Base-by-base conservation (phyloP, 164 flowering plant genomes). In the Cinnamomum chago region DNA sequence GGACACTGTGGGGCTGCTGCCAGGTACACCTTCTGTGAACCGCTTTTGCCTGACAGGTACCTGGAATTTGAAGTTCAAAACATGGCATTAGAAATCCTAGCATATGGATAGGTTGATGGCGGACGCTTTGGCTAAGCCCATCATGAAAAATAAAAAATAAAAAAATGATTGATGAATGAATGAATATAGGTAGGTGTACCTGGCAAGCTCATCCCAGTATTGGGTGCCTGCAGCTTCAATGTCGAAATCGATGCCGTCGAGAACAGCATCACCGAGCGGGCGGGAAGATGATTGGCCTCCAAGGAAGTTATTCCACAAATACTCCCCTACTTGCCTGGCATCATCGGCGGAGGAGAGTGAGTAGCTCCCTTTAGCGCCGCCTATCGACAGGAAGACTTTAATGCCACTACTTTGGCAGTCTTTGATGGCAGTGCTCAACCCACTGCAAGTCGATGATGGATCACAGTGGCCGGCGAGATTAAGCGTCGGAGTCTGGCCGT, bases 391-490 rank as follows among this genome's bases (percentile, higher is more conserved):
- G 0, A 73, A 24, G 13, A 73, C 69, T 18, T 73, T 65, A 9
- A 73, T 51, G 58, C 58, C 58, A 0, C 24, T 24, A 30, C 14
- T 35, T 50, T 73, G 75, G 64, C 73, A 71, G 0, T 74, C 47
- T 52, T 67, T 72, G 10, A 83, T 83, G n/a, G 75, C 79, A 2
- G 73, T 47, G 71, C 81, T 78, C 30, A 80, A 22, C 17, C 72
- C 55, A 9, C 81, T 73, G 79, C 85, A 84, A 60, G 75, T 81
- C 7, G n/a, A n/a, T n/a, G 60, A 28, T 4, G 86, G 84, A 69
- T 84, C 79, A 24, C 86, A 86, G 35, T 86, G 85, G 20, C 88
- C 83, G 0, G 86, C 85, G 0, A 83, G 77, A 70, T 84, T 81
- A n/a, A 83, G n/a, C 2, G 55, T 23, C 25, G 71, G 71, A n/a